Evolutionary conservation across 805 yeast genomes (phyloP), one percentile per base, ranked within the genome.

Genomic region (Wickerhamomyces xylosicus): DNA sequence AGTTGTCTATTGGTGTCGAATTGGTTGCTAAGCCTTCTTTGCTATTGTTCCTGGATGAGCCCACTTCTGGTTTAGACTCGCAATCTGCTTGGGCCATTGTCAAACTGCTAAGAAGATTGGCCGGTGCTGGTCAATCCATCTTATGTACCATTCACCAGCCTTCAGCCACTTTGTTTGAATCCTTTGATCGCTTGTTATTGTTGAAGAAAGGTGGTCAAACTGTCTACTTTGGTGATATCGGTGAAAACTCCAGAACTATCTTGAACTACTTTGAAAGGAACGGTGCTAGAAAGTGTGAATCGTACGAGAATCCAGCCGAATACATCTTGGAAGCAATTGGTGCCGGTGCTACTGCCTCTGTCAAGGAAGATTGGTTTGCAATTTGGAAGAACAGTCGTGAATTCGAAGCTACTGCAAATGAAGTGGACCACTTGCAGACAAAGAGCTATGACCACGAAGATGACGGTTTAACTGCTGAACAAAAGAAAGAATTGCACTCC

Each of bases 101-200:
- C 31, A 63, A 67, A 25, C 72, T 85, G 32, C 62, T 85, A 41
- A 64, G 73, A 37, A 64, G 66, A 3, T 57, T 86, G 31, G 74
- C 86, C 2, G 51, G 44, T 3, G 71, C 67, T 22, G 75, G 79
- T 6, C 74, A 78, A 10, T 83, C 95, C 0, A 69, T 86, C 9
- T 71, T 85, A 18, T 56, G 79, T 39, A 85, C 95, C 0, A 83
- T 86, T 37, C 95, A 85, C 56, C 95, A 85, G 50, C 95, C 95
- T 1, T 72, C 85, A 46, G 71, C 74, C 22, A 82, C 74, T 42
- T 60, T 83, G 47, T 77, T 82, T 50, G 56, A 66, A 15, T 62
- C 62, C 41, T 84, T 86, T 62, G 90, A 86, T 5, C 77, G 54
- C 85, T 89, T 33, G 89, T 90, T 7, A 53, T 76, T 15, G 75